Conservation (phyloP, 768 basidiomycete genomes). For the Lactarius quietus region DNA sequence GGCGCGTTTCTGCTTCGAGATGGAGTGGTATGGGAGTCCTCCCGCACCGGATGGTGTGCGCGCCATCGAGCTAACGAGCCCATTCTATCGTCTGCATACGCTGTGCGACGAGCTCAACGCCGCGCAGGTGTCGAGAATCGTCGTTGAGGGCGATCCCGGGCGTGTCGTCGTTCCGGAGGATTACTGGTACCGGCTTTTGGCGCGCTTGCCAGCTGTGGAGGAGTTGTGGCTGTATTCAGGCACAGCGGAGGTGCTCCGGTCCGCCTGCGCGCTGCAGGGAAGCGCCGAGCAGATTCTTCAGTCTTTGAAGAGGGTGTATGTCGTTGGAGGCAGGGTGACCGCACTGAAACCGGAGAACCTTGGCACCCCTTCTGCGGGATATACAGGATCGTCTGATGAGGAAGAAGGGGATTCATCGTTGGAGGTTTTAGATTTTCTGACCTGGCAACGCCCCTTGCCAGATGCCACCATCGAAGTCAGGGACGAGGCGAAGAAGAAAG, state of each 20-base stretch:
- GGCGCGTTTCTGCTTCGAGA: conserved; percentile 21
- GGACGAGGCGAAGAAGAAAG: background rate
- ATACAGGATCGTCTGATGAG: background rate
- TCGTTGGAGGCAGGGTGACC: conserved; percentile 5
- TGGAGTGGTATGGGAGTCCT: conserved; percentile 10
- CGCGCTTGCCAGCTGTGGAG: background rate
- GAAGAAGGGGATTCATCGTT: background rate
- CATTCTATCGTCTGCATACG: conserved; percentile 7
- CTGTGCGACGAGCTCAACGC: conserved; percentile 13
- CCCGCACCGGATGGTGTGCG: background rate
- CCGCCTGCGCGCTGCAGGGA: background rate
- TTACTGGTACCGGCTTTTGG: conserved; percentile 15
- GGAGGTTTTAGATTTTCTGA: background rate
- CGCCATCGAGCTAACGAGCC: conserved; percentile 8
- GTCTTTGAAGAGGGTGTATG: conserved; percentile 8
- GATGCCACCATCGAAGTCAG: background rate
- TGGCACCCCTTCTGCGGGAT: background rate
- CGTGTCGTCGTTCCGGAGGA: background rate
- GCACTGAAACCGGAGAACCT: background rate
- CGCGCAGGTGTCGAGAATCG: background rate
- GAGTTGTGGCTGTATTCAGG: conserved; percentile 14
- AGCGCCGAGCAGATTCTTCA: background rate
- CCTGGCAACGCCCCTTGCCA: background rate
- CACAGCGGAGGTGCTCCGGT: conserved; percentile 6
- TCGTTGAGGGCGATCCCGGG: conserved; percentile 2